phyloP scores from a whole-genome alignment of 371 early-diverging fungal genomes.

The Mucor circinelloides region DNA sequence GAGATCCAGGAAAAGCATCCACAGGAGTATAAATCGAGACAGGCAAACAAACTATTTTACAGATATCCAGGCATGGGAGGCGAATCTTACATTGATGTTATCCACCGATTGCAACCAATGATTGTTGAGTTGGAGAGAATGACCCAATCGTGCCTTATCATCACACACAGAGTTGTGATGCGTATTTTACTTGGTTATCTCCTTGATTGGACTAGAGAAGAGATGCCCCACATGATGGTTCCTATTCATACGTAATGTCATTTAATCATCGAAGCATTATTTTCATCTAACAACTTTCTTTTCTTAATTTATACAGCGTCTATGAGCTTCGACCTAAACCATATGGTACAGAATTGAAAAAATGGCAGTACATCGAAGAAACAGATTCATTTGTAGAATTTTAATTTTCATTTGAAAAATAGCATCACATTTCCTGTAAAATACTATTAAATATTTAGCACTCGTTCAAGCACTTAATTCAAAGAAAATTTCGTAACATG shows the following conservation, averaged over 20 bases:
- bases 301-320: conserved; percentile 23
- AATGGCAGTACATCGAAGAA: conserved; percentile 57
- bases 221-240: conserved; percentile 68
- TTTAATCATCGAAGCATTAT: neutral
- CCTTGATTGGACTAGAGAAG: conserved; percentile 67
- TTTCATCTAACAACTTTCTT: neutral
- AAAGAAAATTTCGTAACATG: no score
- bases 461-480: neutral
- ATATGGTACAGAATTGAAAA: conserved; percentile 74
- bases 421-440: neutral
- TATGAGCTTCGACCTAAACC: conserved; percentile 73
- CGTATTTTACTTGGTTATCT: conserved; percentile 82
- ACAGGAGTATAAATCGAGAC: conserved; percentile 67
- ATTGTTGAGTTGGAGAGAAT: conserved; percentile 88
- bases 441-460: neutral
- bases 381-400: conserved; percentile 54
- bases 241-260: conserved; percentile 52
- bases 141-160: conserved; percentile 73
- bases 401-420: neutral
- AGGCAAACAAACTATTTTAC: conserved; percentile 75
- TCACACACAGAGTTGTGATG: conserved; percentile 78
- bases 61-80: conserved; percentile 88
- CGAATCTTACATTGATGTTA: conserved; percentile 84
- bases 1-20: conserved; percentile 74
- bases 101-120: conserved; percentile 79